These are phyloP conservation scores for Barnettozyma californica DNA, from an alignment of 805 yeast species.

Conservation along the genomic window DNA sequence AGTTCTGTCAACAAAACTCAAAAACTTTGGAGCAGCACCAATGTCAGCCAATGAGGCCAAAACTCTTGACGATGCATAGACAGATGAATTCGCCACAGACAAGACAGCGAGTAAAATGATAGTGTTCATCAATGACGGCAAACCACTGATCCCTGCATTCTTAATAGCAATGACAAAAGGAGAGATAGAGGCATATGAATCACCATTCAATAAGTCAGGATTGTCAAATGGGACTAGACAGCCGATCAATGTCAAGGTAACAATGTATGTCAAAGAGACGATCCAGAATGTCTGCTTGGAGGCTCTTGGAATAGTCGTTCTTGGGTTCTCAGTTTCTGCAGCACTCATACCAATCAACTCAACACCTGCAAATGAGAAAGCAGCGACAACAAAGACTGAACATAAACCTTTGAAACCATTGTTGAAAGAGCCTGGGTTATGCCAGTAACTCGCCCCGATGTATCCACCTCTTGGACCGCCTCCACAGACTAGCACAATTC, in stretches of 20 bases:
- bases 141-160: constrained; percentile 57
- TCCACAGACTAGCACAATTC: constrained; percentile 53
- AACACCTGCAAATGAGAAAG: constrained; percentile 61
- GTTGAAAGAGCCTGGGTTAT: constrained; percentile 53
- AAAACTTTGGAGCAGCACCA: constrained; percentile 54
- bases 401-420: constrained; percentile 59
- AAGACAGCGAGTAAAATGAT: constrained; percentile 62
- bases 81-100: constrained; percentile 71
- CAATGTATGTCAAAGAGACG: constrained; percentile 54
- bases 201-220: constrained; percentile 40
- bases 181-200: constrained; percentile 60
- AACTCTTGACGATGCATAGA: constrained; percentile 65
- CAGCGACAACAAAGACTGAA: constrained; percentile 47
- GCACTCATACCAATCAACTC: constrained; percentile 52
- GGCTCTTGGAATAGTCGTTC: constrained; percentile 55
- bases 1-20: constrained; percentile 56
- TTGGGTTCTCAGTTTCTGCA: constrained; percentile 51
- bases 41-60: constrained; percentile 57
- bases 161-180: constrained; percentile 73
- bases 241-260: constrained; percentile 53
- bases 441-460: constrained; percentile 42
- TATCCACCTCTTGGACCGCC: constrained; percentile 49
- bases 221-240: constrained; percentile 66
- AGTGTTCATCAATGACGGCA: constrained; percentile 63
- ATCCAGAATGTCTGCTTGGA: constrained; percentile 45